Evolutionary conservation across 371 early-diverging fungal genomes (phyloP), one percentile per base, ranked within the genome.

Genomic region (Mucor piriformis): DNA sequence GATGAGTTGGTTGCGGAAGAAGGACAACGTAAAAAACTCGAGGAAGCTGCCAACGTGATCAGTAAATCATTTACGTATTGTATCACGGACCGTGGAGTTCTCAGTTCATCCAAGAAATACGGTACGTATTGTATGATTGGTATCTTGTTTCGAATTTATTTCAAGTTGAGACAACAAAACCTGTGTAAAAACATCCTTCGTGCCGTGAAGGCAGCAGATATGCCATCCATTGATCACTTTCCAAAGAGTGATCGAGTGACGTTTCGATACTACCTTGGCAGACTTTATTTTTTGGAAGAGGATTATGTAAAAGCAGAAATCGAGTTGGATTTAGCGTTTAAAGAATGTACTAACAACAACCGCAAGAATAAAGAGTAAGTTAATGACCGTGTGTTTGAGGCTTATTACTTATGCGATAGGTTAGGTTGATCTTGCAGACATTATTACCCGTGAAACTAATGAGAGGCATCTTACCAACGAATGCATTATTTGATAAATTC

Each of bases 51-150:
- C 16, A 85, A 94, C 49, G 74, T 85, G 0, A 84, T 95, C 54
- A 95, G 92, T 81, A 93, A 92, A 70, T 86, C 93, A 3, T 95
- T 96, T 61, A 83, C 90, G 0, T 56, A 78, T 15, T 95, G 97
- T 68, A 83, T 91, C 52, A 95, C 90, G 2, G 97, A 96, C 63
- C 74, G 84, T 58, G 68, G 87, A 0, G 57, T 78, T 5, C 47
- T 82, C 8, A 55, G 58, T 5, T 53, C 63, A n/a, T 92, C 95
- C 18, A 86, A 93, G 33, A 94, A 93, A 59, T 93, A 92, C 87
- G 97, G 96, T 13, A 92, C 93, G 0, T 96, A 93, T 66, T 85
- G 79, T 55, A 83, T 95, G 68, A 87, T 87, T 54, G 92, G 90
- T 33, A 78, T 95, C 4, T 74, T 96, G 20, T 92, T 96, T 69